phyloP scores from a whole-genome alignment of 2,329 filamentous ascomycete genomes.

The Ustilaginoidea virens region DNA sequence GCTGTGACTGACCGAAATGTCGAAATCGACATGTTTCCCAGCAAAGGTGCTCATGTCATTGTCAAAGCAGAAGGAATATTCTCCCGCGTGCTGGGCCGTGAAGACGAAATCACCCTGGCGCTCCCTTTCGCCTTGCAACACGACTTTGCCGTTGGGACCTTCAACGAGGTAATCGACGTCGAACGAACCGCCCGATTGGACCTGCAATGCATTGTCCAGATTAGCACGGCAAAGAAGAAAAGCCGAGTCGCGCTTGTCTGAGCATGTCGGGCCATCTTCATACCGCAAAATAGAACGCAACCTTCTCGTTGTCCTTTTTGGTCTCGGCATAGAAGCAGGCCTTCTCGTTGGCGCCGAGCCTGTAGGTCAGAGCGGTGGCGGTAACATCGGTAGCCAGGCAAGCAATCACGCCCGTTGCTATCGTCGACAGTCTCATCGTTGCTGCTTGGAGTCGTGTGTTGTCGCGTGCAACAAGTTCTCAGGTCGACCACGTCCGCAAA shows the following conservation, averaged over 20 bases:
- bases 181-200: constrained; percentile 96
- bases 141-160: constrained; percentile 64
- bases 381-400: constrained; percentile 54
- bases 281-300: constrained; percentile 90
- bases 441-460: constrained; percentile 11
- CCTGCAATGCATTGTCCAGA: constrained; percentile 36
- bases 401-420: constrained; percentile 56
- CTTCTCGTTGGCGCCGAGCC: constrained; percentile 77
- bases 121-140: constrained; percentile 78
- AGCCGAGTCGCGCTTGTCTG: no score
- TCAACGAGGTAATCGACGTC: constrained; percentile 88
- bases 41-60: constrained; percentile 97
- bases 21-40: constrained; percentile 96
- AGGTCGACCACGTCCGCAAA: constrained; percentile 1
- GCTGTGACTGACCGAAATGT: constrained; percentile 64
- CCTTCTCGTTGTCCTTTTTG: constrained; percentile 66
- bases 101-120: constrained; percentile 97
- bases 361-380: constrained; percentile 89
- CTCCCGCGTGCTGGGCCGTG: constrained; percentile 71
- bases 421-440: constrained; percentile 50
- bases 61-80: constrained; percentile 96
- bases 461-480: constrained; percentile 11
- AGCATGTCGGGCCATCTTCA: constrained; percentile 12
- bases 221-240: no score
- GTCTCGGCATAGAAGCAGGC: constrained; percentile 87